Conservation (phyloP, 345 rosid species). For the Linum tenue region DNA sequence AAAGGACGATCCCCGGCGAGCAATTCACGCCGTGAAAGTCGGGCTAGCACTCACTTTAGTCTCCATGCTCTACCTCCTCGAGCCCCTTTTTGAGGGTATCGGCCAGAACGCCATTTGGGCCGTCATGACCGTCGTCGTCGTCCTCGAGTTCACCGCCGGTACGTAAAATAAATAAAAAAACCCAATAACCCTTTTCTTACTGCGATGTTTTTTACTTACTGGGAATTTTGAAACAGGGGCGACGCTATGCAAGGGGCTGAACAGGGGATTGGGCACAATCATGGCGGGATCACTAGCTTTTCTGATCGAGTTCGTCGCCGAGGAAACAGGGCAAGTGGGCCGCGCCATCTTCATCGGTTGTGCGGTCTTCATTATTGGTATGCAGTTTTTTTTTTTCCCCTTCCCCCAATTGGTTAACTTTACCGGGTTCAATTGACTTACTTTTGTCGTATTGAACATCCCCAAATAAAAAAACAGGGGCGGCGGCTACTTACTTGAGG, state of each 20-base stretch:
- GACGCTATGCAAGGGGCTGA: conserved; percentile 73
- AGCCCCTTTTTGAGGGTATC: conserved; percentile 54
- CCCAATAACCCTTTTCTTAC: too few relatives aligned
- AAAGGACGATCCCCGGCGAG: conserved; percentile 65
- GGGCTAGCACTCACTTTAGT: conserved; percentile 69
- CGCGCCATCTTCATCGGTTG: conserved; percentile 68
- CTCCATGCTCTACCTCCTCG: conserved; percentile 46
- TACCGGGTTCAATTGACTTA: neutral
- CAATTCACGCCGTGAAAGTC: conserved; percentile 70
- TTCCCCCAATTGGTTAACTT: neutral
- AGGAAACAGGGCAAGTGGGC: conserved; percentile 36
- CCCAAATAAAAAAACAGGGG: conserved; percentile 33
- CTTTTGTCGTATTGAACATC: too few relatives aligned
- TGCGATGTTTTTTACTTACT: neutral
- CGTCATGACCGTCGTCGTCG: conserved; percentile 85
- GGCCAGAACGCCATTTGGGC: conserved; percentile 71
- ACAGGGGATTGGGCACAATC: conserved; percentile 71
- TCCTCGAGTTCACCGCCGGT: conserved; percentile 76
- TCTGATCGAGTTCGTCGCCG: conserved; percentile 49
- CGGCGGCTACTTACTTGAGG: conserved; percentile 60
- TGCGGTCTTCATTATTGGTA: conserved; percentile 68
- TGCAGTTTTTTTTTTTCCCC: neutral
- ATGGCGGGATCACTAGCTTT: conserved; percentile 70
- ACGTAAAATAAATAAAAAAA: too few relatives aligned
- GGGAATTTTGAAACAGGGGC: conserved; percentile 36